Percentiles rank a stretch among this genome's conserved stretches.
Conservation (phyloP, 2,329 filamentous ascomycete genomes). For the Arthrobotrys pseudoclavata region DNA sequence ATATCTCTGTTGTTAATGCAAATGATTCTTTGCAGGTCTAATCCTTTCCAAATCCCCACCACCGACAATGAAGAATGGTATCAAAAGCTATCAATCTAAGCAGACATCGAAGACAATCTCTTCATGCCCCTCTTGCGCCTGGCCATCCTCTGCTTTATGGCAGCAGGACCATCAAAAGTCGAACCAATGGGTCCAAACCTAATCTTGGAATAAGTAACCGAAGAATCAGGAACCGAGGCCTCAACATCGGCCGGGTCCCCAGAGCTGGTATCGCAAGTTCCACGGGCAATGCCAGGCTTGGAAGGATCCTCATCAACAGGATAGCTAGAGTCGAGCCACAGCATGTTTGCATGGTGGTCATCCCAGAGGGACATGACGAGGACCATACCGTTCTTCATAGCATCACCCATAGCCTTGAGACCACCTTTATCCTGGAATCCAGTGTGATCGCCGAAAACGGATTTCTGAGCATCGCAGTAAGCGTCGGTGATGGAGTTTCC, state of each 20-base stretch:
- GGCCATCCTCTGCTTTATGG: slow-evolving; percentile 56
- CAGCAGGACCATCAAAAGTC: slow-evolving; percentile 66
- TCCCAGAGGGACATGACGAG: slow-evolving; percentile 67
- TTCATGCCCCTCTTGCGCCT: slow-evolving; percentile 52
- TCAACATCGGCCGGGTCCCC: slow-evolving; percentile 72
- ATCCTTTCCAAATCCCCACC: neutral
- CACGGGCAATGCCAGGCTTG: slow-evolving; percentile 70
- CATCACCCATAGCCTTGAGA: slow-evolving; percentile 55
- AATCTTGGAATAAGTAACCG: slow-evolving; percentile 74
- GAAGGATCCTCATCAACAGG: slow-evolving; percentile 68
- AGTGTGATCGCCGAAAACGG: slow-evolving; percentile 49
- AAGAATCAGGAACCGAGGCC: slow-evolving; percentile 68
- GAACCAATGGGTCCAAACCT: slow-evolving; percentile 72
- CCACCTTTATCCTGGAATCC: slow-evolving; percentile 58
- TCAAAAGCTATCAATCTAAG: slow-evolving; percentile 1
- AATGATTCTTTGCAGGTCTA: neutral
- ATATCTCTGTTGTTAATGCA: neutral
- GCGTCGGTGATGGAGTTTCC: slow-evolving; percentile 65
- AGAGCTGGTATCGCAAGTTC: slow-evolving; percentile 70
- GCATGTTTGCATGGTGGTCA: slow-evolving; percentile 73
- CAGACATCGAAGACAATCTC: slow-evolving; percentile 36
- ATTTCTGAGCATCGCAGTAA: slow-evolving; percentile 57
- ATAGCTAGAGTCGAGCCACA: slow-evolving; percentile 73
- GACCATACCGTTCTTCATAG: slow-evolving; percentile 60
- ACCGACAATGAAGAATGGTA: neutral